Evolutionary conservation across 352 stramenopile species (phyloP).

Genomic region (Globisporangium recalcitrans): DNA sequence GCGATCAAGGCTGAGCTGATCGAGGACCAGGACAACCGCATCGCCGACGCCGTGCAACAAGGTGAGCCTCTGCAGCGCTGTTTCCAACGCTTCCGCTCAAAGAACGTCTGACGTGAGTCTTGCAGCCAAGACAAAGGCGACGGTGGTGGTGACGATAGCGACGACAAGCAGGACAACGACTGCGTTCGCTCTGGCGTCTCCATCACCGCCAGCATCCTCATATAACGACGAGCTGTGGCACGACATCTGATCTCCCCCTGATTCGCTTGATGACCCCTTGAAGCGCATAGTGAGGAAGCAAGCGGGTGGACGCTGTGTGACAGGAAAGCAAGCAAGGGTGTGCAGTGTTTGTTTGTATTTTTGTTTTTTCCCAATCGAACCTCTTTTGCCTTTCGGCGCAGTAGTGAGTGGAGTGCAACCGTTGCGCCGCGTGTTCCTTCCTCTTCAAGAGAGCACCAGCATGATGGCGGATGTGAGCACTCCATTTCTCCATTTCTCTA

Average conservation of each 20-base stretch:
- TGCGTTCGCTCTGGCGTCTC: not conserved
- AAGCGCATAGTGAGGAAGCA: not conserved
- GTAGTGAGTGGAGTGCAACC: not conserved
- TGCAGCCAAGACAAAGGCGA: not conserved
- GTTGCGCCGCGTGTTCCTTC: no score
- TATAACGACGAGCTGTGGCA: conserved; percentile 15
- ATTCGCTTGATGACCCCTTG: no score
- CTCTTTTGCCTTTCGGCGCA: not conserved
- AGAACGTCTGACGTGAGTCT: conserved; percentile 45
- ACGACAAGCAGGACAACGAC: not conserved
- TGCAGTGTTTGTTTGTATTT: not conserved
- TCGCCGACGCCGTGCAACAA: conserved; percentile 73
- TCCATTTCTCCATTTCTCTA: not conserved
- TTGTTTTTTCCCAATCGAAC: no score
- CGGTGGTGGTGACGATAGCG: not conserved
- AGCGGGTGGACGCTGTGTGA: not conserved
- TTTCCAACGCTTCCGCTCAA: conserved; percentile 75
- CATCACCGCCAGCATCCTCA: not conserved
- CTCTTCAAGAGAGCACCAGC: not conserved
- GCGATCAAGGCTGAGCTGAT: conserved; percentile 69
- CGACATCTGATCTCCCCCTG: conserved; percentile 6
- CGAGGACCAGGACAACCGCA: conserved; percentile 77
- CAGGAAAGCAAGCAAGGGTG: not conserved
- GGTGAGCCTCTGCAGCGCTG: conserved; percentile 67
- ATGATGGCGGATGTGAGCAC: not conserved